A percentile compares a stretch with the other conserved stretches of the same genome.
phyloP scores from a whole-genome alignment of 2,329 filamentous ascomycete genomes.

The Teratosphaeria epicoccoides region DNA sequence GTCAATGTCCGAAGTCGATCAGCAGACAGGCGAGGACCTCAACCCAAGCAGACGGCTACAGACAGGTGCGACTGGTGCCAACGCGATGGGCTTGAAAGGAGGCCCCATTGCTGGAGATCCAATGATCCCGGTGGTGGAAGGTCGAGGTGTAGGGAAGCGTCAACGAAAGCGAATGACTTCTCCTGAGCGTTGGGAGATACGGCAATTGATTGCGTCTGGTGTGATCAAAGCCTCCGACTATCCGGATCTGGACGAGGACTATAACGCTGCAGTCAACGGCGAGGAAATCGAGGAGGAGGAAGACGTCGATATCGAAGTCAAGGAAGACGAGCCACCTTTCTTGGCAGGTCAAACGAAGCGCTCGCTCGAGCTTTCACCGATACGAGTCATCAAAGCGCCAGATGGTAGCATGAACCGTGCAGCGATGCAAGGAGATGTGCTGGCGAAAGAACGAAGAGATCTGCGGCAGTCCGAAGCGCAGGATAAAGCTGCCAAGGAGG shows the following conservation, averaged over 20 bases:
- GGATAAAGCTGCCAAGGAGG: constrained; percentile 62
- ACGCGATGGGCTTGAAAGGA: constrained; percentile 70
- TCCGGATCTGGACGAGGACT: constrained; percentile 88
- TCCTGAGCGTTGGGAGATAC: constrained; percentile 93
- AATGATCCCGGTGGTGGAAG: constrained; percentile 51
- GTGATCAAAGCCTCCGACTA: constrained; percentile 89
- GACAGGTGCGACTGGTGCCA: constrained; percentile 80
- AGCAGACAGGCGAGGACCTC: constrained; percentile 73
- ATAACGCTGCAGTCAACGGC: constrained; percentile 74
- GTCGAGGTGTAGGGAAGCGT: constrained; percentile 41
- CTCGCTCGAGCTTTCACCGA: constrained; percentile 86
- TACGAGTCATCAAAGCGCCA: constrained; percentile 91
- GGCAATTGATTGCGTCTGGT: constrained; percentile 89
- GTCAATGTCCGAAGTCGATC: constrained; percentile 96
- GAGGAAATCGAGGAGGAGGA: constrained; percentile 89
- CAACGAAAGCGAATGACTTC: constrained; percentile 91
- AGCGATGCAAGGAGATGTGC: constrained; percentile 79
- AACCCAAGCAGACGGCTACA: constrained; percentile 67
- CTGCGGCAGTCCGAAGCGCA: constrained; percentile 79
- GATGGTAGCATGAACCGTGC: constrained; percentile 97
- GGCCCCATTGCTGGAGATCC: constrained; percentile 34
- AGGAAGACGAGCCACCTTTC: constrained; percentile 94
- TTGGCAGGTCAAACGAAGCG: constrained; percentile 93
- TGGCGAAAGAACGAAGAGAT: constrained; percentile 85
- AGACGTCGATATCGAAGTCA: constrained; percentile 92